phyloP scores from a whole-genome alignment of 768 basidiomycete genomes.

The Serpula lacrymans region DNA sequence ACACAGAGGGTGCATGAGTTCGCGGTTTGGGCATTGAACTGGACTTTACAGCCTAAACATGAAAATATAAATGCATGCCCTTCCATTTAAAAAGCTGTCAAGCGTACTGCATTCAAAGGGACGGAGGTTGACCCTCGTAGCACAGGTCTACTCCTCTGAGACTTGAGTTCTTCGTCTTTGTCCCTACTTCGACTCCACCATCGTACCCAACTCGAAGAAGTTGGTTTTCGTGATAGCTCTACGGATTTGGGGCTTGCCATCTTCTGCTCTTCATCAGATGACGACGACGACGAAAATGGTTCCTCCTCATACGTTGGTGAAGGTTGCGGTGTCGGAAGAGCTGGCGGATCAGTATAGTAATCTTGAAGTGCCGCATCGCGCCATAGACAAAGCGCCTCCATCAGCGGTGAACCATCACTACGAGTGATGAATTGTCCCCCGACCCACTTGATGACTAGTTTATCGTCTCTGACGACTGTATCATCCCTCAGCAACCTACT shows the following conservation, averaged over 20 bases:
- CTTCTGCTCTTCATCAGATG: conserved; percentile 27
- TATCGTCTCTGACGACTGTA: conserved; percentile 53
- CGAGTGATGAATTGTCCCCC: conserved; percentile 76
- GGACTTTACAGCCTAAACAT: too few relatives aligned
- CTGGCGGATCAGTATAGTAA: conserved; percentile 12
- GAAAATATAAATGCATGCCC: too few relatives aligned
- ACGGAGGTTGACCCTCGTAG: conserved; percentile 22
- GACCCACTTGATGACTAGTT: conserved; percentile 74
- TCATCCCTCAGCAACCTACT: conserved; percentile 64
- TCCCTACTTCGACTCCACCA: conserved; percentile 77
- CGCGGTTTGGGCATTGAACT: too few relatives aligned
- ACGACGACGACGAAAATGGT: conserved; percentile 12
- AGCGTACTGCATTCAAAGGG: conserved; percentile 19
- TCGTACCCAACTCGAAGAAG: conserved; percentile 71
- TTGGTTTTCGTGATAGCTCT: conserved; percentile 38
- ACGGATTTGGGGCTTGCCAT: conserved; percentile 37
- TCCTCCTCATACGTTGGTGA: conserved; percentile 23
- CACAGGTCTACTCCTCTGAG: conserved; percentile 11
- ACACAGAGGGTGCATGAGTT: conserved; percentile 30
- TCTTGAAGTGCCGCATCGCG: conserved; percentile 41
- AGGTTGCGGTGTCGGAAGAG: conserved; percentile 7
- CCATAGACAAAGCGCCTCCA: conserved; percentile 72
- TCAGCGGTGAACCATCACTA: conserved; percentile 67
- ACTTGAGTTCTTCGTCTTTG: conserved; percentile 19
- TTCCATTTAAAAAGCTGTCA: too few relatives aligned